phyloP scores from a whole-genome alignment of 768 basidiomycete species.

The Jaapia argillacea region DNA sequence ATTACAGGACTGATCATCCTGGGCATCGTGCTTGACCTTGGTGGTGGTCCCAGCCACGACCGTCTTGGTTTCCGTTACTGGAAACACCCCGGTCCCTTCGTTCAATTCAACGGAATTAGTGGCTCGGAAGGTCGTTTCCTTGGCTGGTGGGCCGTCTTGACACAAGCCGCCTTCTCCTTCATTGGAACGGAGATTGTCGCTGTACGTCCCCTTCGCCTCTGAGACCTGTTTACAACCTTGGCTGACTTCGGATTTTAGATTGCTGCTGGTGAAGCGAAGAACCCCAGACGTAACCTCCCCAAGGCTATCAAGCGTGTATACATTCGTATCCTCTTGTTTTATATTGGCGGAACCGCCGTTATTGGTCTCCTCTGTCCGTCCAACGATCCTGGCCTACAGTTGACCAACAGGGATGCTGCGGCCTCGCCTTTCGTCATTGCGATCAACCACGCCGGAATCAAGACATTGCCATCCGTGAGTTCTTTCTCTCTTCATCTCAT shows the following conservation, averaged over 20 bases:
- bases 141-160: slow-evolving; percentile 60
- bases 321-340: slow-evolving; percentile 72
- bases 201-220: slow-evolving; percentile 33
- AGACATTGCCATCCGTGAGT: slow-evolving; percentile 66
- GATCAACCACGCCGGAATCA: slow-evolving; percentile 79
- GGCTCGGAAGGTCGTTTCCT: slow-evolving; percentile 75
- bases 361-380: slow-evolving; percentile 83
- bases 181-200: slow-evolving; percentile 91
- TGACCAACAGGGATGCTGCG: slow-evolving; percentile 51
- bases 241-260: slow-evolving; percentile 41
- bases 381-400: slow-evolving; percentile 41
- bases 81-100: slow-evolving; percentile 85
- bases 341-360: slow-evolving; percentile 47
- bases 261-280: slow-evolving; percentile 86
- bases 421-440: slow-evolving; percentile 91
- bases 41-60: slow-evolving; percentile 79
- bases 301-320: slow-evolving; percentile 52
- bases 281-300: slow-evolving; percentile 65
- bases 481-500: slow-evolving; percentile 7
- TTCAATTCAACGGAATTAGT: slow-evolving; percentile 49
- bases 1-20: slow-evolving; percentile 34
- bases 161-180: slow-evolving; percentile 87
- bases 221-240: too few species aligned
- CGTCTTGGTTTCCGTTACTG: slow-evolving; percentile 68
- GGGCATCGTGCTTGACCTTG: slow-evolving; percentile 69